These are phyloP conservation scores for Diphasiastrum complanatum DNA, from an alignment of 83 land plant species.

Conservation along the genomic window DNA sequence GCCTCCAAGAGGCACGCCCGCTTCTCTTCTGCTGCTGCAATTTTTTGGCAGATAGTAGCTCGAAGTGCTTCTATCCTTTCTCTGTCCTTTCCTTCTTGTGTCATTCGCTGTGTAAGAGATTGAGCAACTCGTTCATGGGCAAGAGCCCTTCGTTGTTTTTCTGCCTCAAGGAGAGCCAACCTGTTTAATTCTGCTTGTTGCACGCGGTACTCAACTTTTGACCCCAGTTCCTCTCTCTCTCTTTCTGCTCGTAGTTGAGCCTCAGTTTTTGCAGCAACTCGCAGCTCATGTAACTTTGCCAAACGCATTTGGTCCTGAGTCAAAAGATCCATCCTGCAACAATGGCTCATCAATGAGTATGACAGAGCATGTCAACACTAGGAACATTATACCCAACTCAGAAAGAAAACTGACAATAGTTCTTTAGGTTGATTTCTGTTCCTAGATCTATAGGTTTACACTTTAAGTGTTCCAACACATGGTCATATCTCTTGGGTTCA, in stretches of 20 bases:
- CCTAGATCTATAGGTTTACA: too few relatives aligned
- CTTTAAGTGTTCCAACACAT: too few relatives aligned
- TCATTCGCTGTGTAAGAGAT: constrained; percentile 44
- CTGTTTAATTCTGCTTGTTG: constrained; percentile 91
- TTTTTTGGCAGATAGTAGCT: constrained; percentile 65
- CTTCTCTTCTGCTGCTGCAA: constrained; percentile 94
- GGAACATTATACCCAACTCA: background rate
- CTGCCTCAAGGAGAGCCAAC: constrained; percentile 66
- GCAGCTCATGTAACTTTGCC: constrained; percentile 74
- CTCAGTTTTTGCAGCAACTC: constrained; percentile 80
- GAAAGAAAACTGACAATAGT: too few relatives aligned
- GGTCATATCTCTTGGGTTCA: too few relatives aligned
- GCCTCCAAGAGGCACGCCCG: constrained; percentile 71
- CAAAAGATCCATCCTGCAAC: constrained; percentile 64
- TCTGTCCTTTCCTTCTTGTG: constrained; percentile 56
- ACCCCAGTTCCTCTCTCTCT: constrained; percentile 70
- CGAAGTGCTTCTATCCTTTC: constrained; percentile 57
- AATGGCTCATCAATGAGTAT: background rate
- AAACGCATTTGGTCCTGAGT: constrained; percentile 77
- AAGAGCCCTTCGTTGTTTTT: constrained; percentile 68
- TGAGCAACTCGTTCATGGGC: constrained; percentile 67
- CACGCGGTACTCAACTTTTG: constrained; percentile 72
- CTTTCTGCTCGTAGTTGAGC: constrained; percentile 81
- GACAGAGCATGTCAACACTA: constrained; percentile 8
- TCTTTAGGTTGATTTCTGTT: too few relatives aligned